Evolutionary conservation across 2,329 filamentous ascomycete genomes (phyloP).

Genomic region (Penicillium janthinellum): DNA sequence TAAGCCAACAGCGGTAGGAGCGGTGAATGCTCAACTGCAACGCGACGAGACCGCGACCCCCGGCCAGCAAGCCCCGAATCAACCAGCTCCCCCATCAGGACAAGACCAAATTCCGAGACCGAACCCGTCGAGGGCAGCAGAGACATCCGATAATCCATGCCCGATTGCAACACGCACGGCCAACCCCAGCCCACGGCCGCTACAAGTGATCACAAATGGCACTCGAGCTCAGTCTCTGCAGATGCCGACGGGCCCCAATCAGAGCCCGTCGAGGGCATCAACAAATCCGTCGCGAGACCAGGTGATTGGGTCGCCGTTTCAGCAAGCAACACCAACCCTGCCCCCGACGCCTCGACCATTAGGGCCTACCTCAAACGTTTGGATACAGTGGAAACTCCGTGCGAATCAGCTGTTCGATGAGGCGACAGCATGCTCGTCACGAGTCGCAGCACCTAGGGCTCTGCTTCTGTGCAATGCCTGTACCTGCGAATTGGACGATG

Average conservation of each 20-base stretch:
- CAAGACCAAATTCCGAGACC: neutral
- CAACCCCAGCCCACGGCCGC: neutral
- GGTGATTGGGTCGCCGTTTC: neutral
- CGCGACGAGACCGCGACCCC: neutral
- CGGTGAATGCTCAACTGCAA: neutral
- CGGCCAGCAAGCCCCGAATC: constrained; percentile 3
- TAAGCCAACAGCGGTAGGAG: neutral
- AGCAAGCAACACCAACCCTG: neutral
- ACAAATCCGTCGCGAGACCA: neutral
- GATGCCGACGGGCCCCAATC: neutral
- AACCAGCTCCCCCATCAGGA: neutral
- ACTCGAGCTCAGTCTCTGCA: neutral
- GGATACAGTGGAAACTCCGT: constrained; percentile 12
- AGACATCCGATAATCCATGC: neutral
- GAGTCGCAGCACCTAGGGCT: constrained; percentile 48
- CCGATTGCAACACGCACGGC: neutral
- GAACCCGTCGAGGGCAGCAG: neutral
- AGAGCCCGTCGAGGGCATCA: neutral
- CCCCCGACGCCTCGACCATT: neutral
- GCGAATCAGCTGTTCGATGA: neutral
- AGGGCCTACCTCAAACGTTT: neutral
- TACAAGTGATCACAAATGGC: neutral
- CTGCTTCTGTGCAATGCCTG: constrained; percentile 62
- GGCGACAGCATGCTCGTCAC: neutral
- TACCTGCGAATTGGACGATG: neutral